Conservation (phyloP, 1,139 yeast genomes). For the Debaryomyces robertsiae region DNA sequence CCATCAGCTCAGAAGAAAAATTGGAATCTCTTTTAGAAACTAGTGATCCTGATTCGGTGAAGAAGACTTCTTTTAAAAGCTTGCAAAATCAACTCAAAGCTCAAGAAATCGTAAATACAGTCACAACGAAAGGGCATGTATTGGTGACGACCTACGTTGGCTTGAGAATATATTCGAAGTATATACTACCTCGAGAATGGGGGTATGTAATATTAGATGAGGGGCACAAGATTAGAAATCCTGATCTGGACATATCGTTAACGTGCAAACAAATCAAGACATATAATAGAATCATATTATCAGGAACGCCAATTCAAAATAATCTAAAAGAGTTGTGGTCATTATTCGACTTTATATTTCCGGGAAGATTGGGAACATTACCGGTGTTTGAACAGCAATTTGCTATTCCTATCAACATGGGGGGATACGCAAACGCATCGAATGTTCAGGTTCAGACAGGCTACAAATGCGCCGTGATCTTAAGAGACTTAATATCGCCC, state of each 20-base stretch:
- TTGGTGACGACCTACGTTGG: constrained; percentile 93
- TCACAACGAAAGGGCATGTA: constrained; percentile 71
- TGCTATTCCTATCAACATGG: constrained; percentile 88
- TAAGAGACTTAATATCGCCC: constrained; percentile 87
- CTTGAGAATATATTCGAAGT: constrained; percentile 70
- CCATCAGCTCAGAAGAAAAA: constrained; percentile 46
- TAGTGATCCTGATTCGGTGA: constrained; percentile 45
- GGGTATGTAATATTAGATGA: constrained; percentile 91
- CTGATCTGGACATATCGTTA: constrained; percentile 85
- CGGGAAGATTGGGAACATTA: constrained; percentile 89
- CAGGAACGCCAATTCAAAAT: constrained; percentile 97
- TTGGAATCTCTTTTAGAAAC: constrained; percentile 52
- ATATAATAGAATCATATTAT: constrained; percentile 77
- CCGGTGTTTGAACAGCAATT: constrained; percentile 95
- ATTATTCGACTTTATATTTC: constrained; percentile 89
- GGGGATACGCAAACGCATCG: constrained; percentile 98
- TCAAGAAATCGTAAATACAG: constrained; percentile 49
- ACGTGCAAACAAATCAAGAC: constrained; percentile 84
- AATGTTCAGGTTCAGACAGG: constrained; percentile 97
- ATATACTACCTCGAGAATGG: constrained; percentile 75
- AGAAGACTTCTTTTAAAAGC: constrained; percentile 25
- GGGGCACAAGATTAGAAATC: constrained; percentile 95
- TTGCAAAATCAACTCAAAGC: constrained; percentile 44
- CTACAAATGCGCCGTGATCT: constrained; percentile 89
- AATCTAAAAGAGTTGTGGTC: constrained; percentile 93